A percentile compares a stretch with the other conserved stretches of the same genome.
phyloP scores from a whole-genome alignment of 75 land plant species.

The Pinus tabuliformis region DNA sequence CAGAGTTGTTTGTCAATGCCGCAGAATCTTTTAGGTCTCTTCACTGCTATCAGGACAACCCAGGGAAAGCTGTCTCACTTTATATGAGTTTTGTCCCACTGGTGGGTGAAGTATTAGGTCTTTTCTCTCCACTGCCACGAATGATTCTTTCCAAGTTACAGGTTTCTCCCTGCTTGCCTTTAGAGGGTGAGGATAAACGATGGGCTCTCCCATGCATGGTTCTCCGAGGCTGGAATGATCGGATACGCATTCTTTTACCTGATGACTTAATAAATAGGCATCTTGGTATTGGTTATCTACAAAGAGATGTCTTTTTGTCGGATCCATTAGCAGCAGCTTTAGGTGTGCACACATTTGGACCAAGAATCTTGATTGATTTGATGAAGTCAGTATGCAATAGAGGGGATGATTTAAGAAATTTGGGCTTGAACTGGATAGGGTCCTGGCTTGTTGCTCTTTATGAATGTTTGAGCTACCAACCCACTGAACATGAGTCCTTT shows the following conservation, averaged over 20 bases:
- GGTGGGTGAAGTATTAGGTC: slow-evolving; percentile 90
- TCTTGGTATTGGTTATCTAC: slow-evolving; percentile 72
- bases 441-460: slow-evolving; percentile 65
- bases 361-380: slow-evolving; percentile 46
- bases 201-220: slow-evolving; percentile 86
- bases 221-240: slow-evolving; percentile 70
- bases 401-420: slow-evolving; percentile 28
- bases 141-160: slow-evolving; percentile 71
- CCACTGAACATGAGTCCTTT: slow-evolving; percentile 10
- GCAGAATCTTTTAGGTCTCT: slow-evolving; percentile 60
- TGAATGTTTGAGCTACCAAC: slow-evolving; percentile 20
- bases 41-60: slow-evolving; percentile 47
- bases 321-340: slow-evolving; percentile 70
- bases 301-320: slow-evolving; percentile 62
- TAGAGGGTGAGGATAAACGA: slow-evolving; percentile 49
- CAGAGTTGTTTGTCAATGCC: slow-evolving; percentile 59
- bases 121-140: slow-evolving; percentile 80
- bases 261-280: slow-evolving; percentile 60
- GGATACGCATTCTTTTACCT: slow-evolving; percentile 51
- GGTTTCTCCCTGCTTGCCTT: slow-evolving; percentile 64
- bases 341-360: slow-evolving; percentile 77
- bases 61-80: slow-evolving; percentile 66
- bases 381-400: slow-evolving; percentile 46
- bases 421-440: slow-evolving; percentile 71
- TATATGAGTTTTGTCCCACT: slow-evolving; percentile 90